Evolutionary conservation across 352 stramenopile species (phyloP), one percentile per base, ranked within the genome.

Genomic region (Pythium chondricola): DNA sequence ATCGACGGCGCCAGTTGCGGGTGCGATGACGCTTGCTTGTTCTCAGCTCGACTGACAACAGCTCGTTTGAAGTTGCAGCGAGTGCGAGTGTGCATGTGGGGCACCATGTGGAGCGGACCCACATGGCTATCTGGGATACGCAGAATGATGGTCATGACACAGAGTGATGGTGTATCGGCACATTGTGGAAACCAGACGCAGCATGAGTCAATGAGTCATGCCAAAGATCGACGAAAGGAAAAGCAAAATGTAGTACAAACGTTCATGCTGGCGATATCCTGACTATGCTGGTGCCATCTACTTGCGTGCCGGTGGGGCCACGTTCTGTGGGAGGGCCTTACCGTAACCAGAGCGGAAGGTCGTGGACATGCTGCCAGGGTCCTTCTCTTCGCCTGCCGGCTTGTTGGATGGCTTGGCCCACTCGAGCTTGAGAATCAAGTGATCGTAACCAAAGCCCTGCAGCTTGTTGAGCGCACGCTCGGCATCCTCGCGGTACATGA

Each of bases 361-460:
- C 31, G 83, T 95, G 57, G 77, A 73, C 70, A 88, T 85, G 57
- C 72, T 85, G 57, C 83, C 81, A 37, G 75, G 71, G 45, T 95
- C 74, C 52, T 63, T 59, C 41, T 67, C 66, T 47, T 75, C 75
- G 50, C 81, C 60, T 21, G 71, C 71, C 24, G 71, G 74, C 74
- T 88, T 96, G 83, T 74, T 95, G 51, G 83, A 93, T 6, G 96
- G 97, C 83, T 98, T 97, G 49, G 97, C 97, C 96, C 96, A 99
- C 78, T 99, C 97, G 48, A 99, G 81, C 83, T 99, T 99, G 50
- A 99, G 81, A 74, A 99, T 99, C 67, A 99, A 85, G 77, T 99
- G 96, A 73, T 99, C 96, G 68, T 99, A 99, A 43, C 97, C 97
- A 75, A 96, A 98, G 42, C 96, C 96, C 64, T 95, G 81, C 41